Conservation (phyloP, 2,329 filamentous ascomycete species). For the Xylariales sp. region DNA sequence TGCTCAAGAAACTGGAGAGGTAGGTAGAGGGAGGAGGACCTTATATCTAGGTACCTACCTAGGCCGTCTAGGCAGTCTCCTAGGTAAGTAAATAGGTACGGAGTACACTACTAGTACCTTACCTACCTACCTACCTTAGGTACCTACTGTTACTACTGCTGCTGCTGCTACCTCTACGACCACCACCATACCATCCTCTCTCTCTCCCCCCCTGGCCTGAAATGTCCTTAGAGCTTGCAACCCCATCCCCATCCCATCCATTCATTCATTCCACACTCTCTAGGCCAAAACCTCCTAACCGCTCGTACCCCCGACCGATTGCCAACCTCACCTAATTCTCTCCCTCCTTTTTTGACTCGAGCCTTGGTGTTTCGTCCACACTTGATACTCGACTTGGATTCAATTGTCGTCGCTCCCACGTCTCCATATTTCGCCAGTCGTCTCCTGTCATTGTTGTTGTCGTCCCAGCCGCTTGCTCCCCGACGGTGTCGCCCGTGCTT, state of each 20-base stretch:
- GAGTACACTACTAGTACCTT: not conserved
- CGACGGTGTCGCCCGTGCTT: slow-evolving; percentile 24
- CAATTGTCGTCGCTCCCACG: slow-evolving; percentile 38
- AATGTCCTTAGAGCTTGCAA: slow-evolving; percentile 46
- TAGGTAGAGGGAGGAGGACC: not conserved
- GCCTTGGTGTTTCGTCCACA: slow-evolving; percentile 46
- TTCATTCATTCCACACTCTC: slow-evolving; percentile 34
- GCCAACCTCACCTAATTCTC: slow-evolving; percentile 48
- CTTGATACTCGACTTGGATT: slow-evolving; percentile 38
- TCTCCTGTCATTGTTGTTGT: slow-evolving; percentile 6
- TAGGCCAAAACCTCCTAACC: slow-evolving; percentile 40
- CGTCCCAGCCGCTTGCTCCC: slow-evolving; percentile 12
- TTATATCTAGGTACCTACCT: slow-evolving; percentile 2
- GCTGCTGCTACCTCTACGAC: slow-evolving; percentile 9
- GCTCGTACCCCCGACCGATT: slow-evolving; percentile 48
- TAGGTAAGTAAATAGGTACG: no score
- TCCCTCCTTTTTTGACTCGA: slow-evolving; percentile 42
- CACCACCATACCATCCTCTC: slow-evolving; percentile 15
- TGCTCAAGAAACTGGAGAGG: not conserved
- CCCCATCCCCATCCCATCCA: slow-evolving; percentile 24
- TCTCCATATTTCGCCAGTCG: slow-evolving; percentile 18
- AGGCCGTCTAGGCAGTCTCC: no score
- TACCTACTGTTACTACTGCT: slow-evolving; percentile 29
- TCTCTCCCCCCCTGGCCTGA: slow-evolving; percentile 12
- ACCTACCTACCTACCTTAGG: slow-evolving; percentile 12